Evolutionary conservation across 148 eudicot genomes (phyloP).

Genomic region (Fagopyrum esculentum): DNA sequence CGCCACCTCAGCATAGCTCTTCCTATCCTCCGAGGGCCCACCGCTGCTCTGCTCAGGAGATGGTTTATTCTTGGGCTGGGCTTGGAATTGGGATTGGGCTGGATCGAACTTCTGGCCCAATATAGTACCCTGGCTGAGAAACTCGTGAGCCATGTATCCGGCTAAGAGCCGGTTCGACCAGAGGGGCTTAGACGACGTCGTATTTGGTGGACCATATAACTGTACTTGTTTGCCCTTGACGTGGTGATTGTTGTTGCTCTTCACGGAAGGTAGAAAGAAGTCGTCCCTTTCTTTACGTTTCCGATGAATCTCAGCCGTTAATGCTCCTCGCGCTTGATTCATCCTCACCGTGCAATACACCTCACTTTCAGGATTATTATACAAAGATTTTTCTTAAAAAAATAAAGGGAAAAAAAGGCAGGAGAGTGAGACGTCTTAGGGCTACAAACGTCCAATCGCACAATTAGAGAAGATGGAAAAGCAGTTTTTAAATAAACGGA

Average conservation of each 20-base stretch:
- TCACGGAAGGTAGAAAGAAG: conserved; percentile 1
- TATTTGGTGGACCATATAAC: neutral
- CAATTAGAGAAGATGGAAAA: neutral
- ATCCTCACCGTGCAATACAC: conserved; percentile 9
- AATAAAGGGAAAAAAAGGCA: neutral
- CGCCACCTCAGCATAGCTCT: conserved; percentile 34
- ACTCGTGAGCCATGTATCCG: conserved; percentile 37
- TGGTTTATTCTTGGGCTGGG: conserved; percentile 15
- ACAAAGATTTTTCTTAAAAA: neutral
- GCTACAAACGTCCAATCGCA: conserved; percentile 3
- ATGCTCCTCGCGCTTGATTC: conserved; percentile 11
- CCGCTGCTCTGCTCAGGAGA: neutral
- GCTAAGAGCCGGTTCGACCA: conserved; percentile 26
- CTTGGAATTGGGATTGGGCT: conserved; percentile 21
- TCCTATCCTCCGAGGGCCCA: conserved; percentile 10
- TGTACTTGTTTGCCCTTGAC: conserved; percentile 7
- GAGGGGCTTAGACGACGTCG: conserved; percentile 14
- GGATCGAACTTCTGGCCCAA: conserved; percentile 47
- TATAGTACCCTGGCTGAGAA: conserved; percentile 29
- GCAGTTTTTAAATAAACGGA: neutral
- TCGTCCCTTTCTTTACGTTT: conserved; percentile 12
- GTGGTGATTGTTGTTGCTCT: conserved; percentile 2
- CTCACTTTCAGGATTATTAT: neutral
- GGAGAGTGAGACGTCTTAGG: neutral
- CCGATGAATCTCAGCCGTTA: conserved; percentile 13